Evolutionary conservation across 495 filamentous ascomycete genomes (phyloP), one percentile per base, ranked within the genome.

Genomic region (Hyaloscypha variabilis): DNA sequence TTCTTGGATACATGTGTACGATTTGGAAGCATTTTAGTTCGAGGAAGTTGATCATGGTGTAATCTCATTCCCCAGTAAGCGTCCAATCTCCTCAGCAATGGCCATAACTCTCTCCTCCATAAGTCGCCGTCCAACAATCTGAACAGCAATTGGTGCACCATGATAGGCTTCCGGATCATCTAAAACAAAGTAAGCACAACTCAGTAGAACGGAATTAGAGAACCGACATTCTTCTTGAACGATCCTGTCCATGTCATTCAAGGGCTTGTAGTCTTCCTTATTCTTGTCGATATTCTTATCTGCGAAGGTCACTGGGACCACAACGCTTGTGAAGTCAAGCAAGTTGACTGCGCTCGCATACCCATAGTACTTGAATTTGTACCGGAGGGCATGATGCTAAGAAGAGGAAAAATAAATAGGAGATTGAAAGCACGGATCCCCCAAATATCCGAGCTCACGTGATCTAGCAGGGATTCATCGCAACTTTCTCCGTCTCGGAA

Each of bases 341-440:
- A 91, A 68, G 67, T 93, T 93, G 85, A 89, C 91, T 60, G 88
- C 83, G 4, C 81, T 77, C 0, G 88, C 89, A 60, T 92, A 94
- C 10, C 82, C 88, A 23, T 71, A 91, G 69, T 90, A 91, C 19
- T 83, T 82, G 1, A 84, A 79, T 49, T 68, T 65, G 49, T 71
- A 58, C 58, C 30, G 11, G 30, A 34, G 11, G 30, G 30, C 30
- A 34, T 34, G 30, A 34, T 46, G 17, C 10, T 10, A 46, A 19
- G 17, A 46, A 46, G 19, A 17, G 10, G 39, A 46, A 3, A 13
- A 6, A 11, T 10, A 34, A 13, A 34, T 13, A 3, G 31, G 31
- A 34, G 31, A 13, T 34, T 34, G 31, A 34, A 34, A 34, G 31
- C 31, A 34, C 31, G 6, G 39, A 46, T 14, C 39, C 1, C 19